Evolutionary conservation across 78 protist species (phyloP).

Genomic region (Dictyostelium capitatum): DNA sequence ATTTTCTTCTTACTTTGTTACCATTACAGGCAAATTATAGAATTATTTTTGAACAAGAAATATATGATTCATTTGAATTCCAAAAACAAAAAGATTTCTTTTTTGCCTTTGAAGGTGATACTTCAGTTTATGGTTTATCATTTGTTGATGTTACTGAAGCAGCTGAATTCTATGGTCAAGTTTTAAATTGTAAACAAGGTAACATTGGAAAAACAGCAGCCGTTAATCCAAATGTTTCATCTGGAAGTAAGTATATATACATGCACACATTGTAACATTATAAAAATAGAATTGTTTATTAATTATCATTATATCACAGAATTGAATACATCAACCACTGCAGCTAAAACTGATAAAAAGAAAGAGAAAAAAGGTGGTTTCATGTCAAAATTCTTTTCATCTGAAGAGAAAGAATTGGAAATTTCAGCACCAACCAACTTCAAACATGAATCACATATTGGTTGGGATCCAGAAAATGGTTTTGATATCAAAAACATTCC

Average conservation of each 20-base stretch:
- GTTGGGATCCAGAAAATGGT: conserved; percentile 84
- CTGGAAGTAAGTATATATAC: not conserved
- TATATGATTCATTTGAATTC: conserved; percentile 74
- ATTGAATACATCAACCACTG: conserved; percentile 1
- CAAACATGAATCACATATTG: conserved; percentile 81
- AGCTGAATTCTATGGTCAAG: conserved; percentile 36
- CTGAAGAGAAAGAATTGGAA: conserved; percentile 26
- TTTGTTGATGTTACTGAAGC: conserved; percentile 83
- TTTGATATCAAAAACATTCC: conserved; percentile 84
- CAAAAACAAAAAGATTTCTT: conserved; percentile 61
- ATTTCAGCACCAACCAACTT: conserved; percentile 84
- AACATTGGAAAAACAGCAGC: conserved; percentile 11
- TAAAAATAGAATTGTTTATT: not conserved
- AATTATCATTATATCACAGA: not conserved
- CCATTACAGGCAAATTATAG: not conserved
- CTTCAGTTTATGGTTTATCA: conserved; percentile 74
- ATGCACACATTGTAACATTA: too few species aligned
- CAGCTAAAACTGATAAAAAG: conserved; percentile 60
- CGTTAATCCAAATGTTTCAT: conserved; percentile 12
- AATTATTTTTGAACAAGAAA: conserved; percentile 79
- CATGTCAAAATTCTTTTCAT: conserved; percentile 23
- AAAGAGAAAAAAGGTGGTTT: conserved; percentile 67
- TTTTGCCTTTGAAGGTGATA: conserved; percentile 84
- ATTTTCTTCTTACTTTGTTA: not conserved
- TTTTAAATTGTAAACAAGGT: conserved; percentile 19